Conservation (phyloP, 352 stramenopile genomes). For the Globisporangium takayamanum region DNA sequence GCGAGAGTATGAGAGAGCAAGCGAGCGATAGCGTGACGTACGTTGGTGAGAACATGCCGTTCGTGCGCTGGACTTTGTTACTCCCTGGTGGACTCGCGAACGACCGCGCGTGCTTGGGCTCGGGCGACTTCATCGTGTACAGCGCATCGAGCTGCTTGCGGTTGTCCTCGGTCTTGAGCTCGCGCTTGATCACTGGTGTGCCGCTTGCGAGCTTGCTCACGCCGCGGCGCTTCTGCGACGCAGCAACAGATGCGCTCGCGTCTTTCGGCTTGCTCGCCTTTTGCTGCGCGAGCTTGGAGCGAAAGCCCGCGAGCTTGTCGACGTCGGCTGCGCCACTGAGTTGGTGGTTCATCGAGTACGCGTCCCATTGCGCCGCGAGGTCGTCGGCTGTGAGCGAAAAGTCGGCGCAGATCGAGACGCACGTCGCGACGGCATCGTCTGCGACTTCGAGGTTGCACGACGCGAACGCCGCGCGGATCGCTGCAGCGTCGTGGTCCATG, state of each 20-base stretch:
- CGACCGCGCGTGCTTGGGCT: slow-evolving; percentile 57
- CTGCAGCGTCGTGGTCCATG: slow-evolving; percentile 52
- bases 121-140: slow-evolving; percentile 69
- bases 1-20: not conserved
- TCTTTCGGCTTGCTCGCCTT: slow-evolving; percentile 39
- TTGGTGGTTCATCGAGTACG: slow-evolving; percentile 84
- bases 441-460: slow-evolving; percentile 70
- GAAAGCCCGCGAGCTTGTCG: slow-evolving; percentile 62
- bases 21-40: slow-evolving; percentile 14
- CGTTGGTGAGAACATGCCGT: slow-evolving; percentile 65
- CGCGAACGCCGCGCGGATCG: slow-evolving; percentile 65
- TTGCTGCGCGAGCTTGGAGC: slow-evolving; percentile 61
- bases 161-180: slow-evolving; percentile 42
- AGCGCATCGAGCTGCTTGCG: slow-evolving; percentile 45
- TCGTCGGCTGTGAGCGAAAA: slow-evolving; percentile 74
- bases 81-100: slow-evolving; percentile 46
- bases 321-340: slow-evolving; percentile 43
- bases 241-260: not conserved
- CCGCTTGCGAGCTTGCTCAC: slow-evolving; percentile 26
- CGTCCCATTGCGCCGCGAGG: slow-evolving; percentile 76
- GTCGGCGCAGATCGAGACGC: slow-evolving; percentile 64
- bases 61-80: slow-evolving; percentile 65
- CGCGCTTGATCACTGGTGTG: slow-evolving; percentile 66
- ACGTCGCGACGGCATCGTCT: slow-evolving; percentile 57
- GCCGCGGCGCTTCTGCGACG: slow-evolving; percentile 40